These are phyloP conservation scores for Pichia cabralensis DNA, from an alignment of 805 yeast species.

Conservation along the genomic window DNA sequence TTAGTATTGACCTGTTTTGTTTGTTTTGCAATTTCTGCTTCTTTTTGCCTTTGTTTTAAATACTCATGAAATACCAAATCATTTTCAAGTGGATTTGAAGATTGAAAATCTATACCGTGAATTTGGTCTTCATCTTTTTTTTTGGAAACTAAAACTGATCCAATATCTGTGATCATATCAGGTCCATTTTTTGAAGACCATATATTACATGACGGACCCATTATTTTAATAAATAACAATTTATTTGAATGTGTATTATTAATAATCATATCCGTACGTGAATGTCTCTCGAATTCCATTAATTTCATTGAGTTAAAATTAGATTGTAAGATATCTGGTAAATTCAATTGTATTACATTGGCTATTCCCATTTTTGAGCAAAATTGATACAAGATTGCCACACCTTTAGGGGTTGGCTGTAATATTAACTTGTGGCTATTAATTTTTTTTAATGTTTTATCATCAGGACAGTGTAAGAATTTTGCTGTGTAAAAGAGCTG, in stretches of 20 bases:
- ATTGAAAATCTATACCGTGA: not conserved
- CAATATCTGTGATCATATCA: slow-evolving; percentile 33
- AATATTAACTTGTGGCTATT: slow-evolving; percentile 31
- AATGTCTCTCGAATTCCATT: slow-evolving; percentile 56
- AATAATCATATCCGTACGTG: slow-evolving; percentile 45
- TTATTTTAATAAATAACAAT: slow-evolving; percentile 45
- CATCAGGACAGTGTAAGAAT: slow-evolving; percentile 65
- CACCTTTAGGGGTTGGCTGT: slow-evolving; percentile 92
- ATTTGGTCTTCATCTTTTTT: slow-evolving; percentile 1
- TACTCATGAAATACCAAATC: slow-evolving; percentile 16
- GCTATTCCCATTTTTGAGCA: slow-evolving; percentile 41
- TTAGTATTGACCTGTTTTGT: too few relatives aligned
- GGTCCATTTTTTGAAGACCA: slow-evolving; percentile 53
- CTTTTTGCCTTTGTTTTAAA: slow-evolving; percentile 14
- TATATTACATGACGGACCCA: slow-evolving; percentile 60
- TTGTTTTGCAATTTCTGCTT: too few relatives aligned
- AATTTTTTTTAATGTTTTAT: slow-evolving; percentile 48
- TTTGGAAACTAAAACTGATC: slow-evolving; percentile 7
- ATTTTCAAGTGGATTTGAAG: slow-evolving; percentile 4
- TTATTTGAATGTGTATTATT: slow-evolving; percentile 57
- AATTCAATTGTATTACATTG: slow-evolving; percentile 17
- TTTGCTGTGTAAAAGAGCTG: slow-evolving; percentile 48
- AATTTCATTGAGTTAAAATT: slow-evolving; percentile 63
- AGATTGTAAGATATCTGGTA: slow-evolving; percentile 32
- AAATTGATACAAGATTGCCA: slow-evolving; percentile 55